Conservation (phyloP, 768 basidiomycete species). For the Tulasnella sp. region DNA sequence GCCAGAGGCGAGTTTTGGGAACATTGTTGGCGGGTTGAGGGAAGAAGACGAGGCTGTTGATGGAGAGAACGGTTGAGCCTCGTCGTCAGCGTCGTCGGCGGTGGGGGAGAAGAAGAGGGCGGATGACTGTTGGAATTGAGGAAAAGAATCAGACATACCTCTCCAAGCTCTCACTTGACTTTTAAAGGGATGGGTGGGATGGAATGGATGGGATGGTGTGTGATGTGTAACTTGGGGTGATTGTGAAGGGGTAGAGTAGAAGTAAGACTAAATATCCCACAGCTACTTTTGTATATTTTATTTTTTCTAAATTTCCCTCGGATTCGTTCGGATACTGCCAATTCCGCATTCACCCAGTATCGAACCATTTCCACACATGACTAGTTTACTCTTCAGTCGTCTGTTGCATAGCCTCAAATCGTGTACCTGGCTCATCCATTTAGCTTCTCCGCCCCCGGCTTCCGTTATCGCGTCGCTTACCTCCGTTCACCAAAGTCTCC, state of each 20-base stretch:
- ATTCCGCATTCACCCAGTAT: neutral
- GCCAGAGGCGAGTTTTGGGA: conserved; percentile 77
- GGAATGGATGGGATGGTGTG: neutral
- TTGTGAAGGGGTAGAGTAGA: too few species aligned
- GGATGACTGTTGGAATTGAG: neutral
- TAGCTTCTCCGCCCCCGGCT: neutral
- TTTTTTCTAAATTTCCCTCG: neutral
- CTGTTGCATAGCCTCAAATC: conserved; percentile 6
- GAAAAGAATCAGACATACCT: neutral
- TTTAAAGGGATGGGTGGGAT: neutral
- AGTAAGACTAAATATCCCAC: neutral
- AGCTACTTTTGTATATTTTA: neutral
- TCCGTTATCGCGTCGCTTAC: conserved; percentile 31
- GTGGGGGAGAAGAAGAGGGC: neutral
- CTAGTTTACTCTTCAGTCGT: neutral
- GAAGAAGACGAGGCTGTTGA: neutral
- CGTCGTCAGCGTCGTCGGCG: neutral
- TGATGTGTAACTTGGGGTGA: too few species aligned
- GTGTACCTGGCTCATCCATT: conserved; percentile 4
- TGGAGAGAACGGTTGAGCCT: neutral
- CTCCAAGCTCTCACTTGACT: neutral
- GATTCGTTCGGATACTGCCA: neutral
- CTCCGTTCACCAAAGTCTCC: conserved; percentile 95
- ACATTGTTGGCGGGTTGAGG: conserved; percentile 40
- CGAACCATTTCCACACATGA: conserved; percentile 4